Base-by-base conservation (phyloP, 139 green algal species). In the Pleodorina starrii region DNA sequence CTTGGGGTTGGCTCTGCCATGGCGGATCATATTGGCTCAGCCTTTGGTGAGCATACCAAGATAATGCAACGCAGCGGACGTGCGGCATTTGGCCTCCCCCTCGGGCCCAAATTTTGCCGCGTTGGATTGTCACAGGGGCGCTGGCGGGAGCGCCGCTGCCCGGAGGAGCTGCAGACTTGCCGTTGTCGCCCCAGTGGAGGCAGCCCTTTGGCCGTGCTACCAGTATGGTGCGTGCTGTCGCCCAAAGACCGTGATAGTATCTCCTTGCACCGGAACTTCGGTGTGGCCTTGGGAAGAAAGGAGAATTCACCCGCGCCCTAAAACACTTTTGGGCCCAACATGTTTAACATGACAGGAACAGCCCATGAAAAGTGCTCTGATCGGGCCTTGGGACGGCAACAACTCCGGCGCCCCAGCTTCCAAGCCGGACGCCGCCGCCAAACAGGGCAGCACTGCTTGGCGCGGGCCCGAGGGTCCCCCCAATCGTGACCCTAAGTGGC, bases 311-410 rank as follows among this genome's bases (percentile, higher is more conserved):
- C 50, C 14, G 29, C 23, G 35, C 75, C n/a, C n/a, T n/a, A n/a
- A n/a, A n/a, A 63, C 10, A 40, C 11, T 17, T 23, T 63, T 63
- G 10, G 29, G 44, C n/a, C 75, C 43, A 25, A 36, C 17, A 44
- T 83, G 75, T 12, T 66, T n/a, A 6, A 16, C 2, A 63, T 48
- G 25, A 69, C 82, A 88, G 82, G 82, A 88, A 25, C 82, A 79
- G 44, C 66, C 82, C n/a, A 88, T 88, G 82, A 88, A 88, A 50
- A 88, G 82, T 40, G 82, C 82, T 46, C 43, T 88, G 32, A 88
- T 88, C 35, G 82, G 82, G n/a, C 82, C 82, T 17, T 88, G 82
- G 82, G 82, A 88, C 44, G 66, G 82, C 19, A 88, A 60, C 38
- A 68, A 54, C 23, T 23, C 63, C 40, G 60, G 82, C 2, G 82